Base-by-base conservation (phyloP, 306 rosid genomes). In the Castanea mollissima region DNA sequence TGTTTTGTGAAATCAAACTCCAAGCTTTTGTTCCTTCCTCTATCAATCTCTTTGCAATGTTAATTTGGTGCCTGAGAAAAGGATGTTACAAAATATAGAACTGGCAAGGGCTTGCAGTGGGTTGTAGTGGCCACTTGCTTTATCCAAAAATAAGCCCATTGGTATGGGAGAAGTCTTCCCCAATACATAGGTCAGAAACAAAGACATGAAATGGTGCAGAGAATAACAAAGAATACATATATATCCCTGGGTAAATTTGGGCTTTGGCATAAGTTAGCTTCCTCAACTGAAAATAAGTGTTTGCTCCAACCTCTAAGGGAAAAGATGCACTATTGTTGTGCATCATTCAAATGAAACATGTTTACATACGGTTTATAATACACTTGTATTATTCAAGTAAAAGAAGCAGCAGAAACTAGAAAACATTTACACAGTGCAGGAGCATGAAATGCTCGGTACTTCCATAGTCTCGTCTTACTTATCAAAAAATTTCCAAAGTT, bases 11-110 rank as follows among this genome's bases (percentile, higher is more conserved):
- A 80, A 95, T 82, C 29, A 65, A 83, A 75, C 87, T 91, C 99
- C 99, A 95, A 78, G 84, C 91, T 81, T 86, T 88, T 54, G 82
- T 91, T 84, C 99, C 99, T 72, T 91, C 96, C 79, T 87, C 93
- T 31, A 92, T 80, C 84, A 95, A 82, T 81, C 82, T 78, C 84
- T 89, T 95, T 62, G 94, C 82, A 82, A 91, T 83, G 77, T 85
- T 67, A 74, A 95, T 91, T 86, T 95, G 98, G 83, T 85, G 86
- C 92, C 98, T 95, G 88, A 73, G 79, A 76, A 18, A 60, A 60
- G 72, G 74, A 69, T 23, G 41, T 73, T 85, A 78, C 27, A 67
- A 73, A 63, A 34, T 80, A 81, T 71, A 44, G 77, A 38, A 57
- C 29, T 52, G 41, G 38, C 74, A 51, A 79, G 57, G 75, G 68